Evolutionary conservation across 1,284 basidiomycete genomes (phyloP), one percentile per base, ranked within the genome.

Genomic region (Rugosomyces carneus): DNA sequence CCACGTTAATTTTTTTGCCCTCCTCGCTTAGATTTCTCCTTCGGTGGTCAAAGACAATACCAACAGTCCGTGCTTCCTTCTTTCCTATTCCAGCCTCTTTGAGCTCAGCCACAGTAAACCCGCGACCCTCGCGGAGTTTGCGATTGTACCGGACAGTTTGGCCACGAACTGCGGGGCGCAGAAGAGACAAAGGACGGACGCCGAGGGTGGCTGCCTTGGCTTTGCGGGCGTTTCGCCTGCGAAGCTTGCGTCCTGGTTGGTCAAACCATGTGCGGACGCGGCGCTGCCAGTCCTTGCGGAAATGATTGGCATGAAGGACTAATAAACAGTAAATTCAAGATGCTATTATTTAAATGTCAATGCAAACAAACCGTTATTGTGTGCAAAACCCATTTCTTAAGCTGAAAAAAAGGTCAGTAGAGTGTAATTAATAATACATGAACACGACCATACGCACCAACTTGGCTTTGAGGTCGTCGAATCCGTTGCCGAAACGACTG

Each of bases 61-160:
- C 95, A 61, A 99, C 73, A 60, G 89, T 84, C 53, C 84, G 81
- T 36, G 96, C 96, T 73, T 93, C 86, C 77, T 97, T 98, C 74
- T 81, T 85, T 62, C 88, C 84, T 66, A 99, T 81, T 51, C 96
- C 96, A 55, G 95, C 96, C 66, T 89, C 91, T 80, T 95, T 97
- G 68, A 99, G 80, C 73, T 99, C 95, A 51, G 82, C 81, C 47
- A 92, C 71, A 56, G 95, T 95, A 80, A 99, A 99, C 54, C 95
- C 95, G 62, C 93, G 91, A 55, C 95, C 95, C 70, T 94, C 91
- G 59, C 95, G 91, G 64, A 99, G 68, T 74, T 97, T 96, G 72
- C 89, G 86, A 83, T 99, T 99, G 89, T 99, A 99, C 62, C 93
- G 92, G 62, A 97, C 80, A 50, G 95, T 98, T 64, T 93, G 94